Evolutionary conservation across 2,329 filamentous ascomycete genomes (phyloP), one percentile per base, ranked within the genome.

Genomic region (Phoma sp.): DNA sequence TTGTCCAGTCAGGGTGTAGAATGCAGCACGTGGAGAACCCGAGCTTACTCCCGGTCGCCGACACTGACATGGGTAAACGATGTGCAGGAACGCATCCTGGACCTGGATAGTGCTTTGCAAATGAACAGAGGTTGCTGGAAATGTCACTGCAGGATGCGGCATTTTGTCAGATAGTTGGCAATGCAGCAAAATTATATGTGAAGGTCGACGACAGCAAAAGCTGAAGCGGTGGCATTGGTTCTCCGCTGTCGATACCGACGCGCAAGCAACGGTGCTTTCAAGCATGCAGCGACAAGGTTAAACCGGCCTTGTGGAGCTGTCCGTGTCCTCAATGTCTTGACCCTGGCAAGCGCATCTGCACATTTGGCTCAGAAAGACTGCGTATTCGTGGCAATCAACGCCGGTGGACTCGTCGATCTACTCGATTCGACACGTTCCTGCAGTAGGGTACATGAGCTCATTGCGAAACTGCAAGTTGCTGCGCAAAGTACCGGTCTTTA

Each of bases 1-100:
- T 50, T 60, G 51, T 56, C 64, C 65, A 68, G 50, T 68, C 53
- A 68, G 46, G 41, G 27, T 47, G 49, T 49, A 51, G 54, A 48
- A 57, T 33, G 55, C 55, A 50, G 49, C 55, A 57, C 55, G 55
- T 57, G 55, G 55, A 57, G 37, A n/a, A 44, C 24, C 24, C 32
- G 35, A 40, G 51, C 43, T 32, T 29, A 37, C 38, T 29, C 22
- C 38, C 25, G 47, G 29, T 19, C 17, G 43, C 47, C 52, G 53
- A 57, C 52, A 43, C 47, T 37, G 49, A 48, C 51, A 57, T 50
- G 61, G 58, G 40, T 50, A 31, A 38, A 33, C 49, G 27, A 46
- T 21, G 40, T 39, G 50, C 52, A 47, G 29, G 54, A 51, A 48
- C 55, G 37, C 29, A 44, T 29, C 19, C 19, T 17, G 25, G 27